These are phyloP conservation scores for Backusella tuberculispora DNA, from an alignment of 192 early-diverging fungal genomes.

Conservation along the genomic window DNA sequence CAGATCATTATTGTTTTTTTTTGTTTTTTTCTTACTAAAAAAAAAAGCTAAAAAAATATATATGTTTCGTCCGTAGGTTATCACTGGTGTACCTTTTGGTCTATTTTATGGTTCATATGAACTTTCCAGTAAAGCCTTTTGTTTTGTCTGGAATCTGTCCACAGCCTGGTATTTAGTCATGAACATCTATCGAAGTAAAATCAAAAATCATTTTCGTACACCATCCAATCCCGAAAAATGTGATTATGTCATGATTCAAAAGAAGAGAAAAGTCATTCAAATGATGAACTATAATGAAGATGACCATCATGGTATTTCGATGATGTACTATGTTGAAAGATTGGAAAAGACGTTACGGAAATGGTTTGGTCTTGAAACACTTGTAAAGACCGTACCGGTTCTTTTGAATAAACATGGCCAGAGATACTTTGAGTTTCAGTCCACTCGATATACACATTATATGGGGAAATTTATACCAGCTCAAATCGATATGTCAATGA, in stretches of 20 bases:
- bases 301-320: constrained; percentile 15
- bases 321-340: constrained; percentile 28
- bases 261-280: constrained; percentile 32
- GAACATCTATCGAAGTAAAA: constrained; percentile 41
- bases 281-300: constrained; percentile 23
- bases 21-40: too few relatives aligned
- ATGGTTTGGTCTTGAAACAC: constrained; percentile 38
- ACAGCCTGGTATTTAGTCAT: constrained; percentile 47
- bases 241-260: constrained; percentile 46
- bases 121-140: constrained; percentile 48
- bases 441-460: constrained; percentile 64
- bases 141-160: constrained; percentile 46
- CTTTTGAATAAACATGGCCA: constrained; percentile 43
- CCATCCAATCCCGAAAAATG: constrained; percentile 34
- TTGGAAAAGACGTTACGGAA: constrained; percentile 12
- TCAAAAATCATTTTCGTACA: constrained; percentile 56
- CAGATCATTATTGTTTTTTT: not conserved
- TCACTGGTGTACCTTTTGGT: constrained; percentile 30
- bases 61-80: not conserved
- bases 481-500: constrained; percentile 52
- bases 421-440: constrained; percentile 68
- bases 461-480: constrained; percentile 53
- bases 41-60: too few relatives aligned
- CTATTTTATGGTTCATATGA: constrained; percentile 40
- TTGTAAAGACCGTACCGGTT: constrained; percentile 47